Evolutionary conservation across 2,329 filamentous ascomycete species (phyloP).

Genomic region (Phialocephala sp.): DNA sequence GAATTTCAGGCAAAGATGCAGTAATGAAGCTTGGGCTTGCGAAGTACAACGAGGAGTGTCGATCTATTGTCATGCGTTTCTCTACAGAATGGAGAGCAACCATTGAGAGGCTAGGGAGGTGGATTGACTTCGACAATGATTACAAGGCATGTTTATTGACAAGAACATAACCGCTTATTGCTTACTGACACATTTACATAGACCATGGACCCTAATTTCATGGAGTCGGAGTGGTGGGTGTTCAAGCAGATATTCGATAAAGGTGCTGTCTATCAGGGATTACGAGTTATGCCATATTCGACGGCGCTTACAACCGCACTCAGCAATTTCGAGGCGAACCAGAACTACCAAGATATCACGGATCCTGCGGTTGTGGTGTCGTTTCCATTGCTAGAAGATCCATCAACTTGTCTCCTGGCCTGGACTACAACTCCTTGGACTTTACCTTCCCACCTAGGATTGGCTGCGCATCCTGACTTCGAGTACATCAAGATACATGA

Average conservation of each 20-base stretch:
- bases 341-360: constrained; percentile 93
- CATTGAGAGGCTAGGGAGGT: constrained; percentile 86
- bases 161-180: not conserved
- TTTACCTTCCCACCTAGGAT: constrained; percentile 77
- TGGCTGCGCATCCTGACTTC: constrained; percentile 81
- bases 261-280: constrained; percentile 85
- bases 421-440: constrained; percentile 95
- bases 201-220: constrained; percentile 95
- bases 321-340: constrained; percentile 91
- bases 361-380: constrained; percentile 89
- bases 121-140: constrained; percentile 98
- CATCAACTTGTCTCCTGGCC: constrained; percentile 76
- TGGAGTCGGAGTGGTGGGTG: constrained; percentile 97
- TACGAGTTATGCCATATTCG: constrained; percentile 94
- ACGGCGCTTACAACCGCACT: constrained; percentile 87
- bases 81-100: constrained; percentile 86
- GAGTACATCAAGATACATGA: constrained; percentile 89
- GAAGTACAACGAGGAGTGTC: constrained; percentile 91
- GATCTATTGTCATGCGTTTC: constrained; percentile 92
- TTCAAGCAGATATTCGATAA: constrained; percentile 95
- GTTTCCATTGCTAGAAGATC: constrained; percentile 81
- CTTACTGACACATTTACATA: constrained; percentile 43
- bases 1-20: constrained; percentile 85
- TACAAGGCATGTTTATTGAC: constrained; percentile 70
- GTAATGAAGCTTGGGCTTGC: constrained; percentile 85